Conservation (phyloP, 805 yeast species). For the Saccharomycopsis fermentans region DNA sequence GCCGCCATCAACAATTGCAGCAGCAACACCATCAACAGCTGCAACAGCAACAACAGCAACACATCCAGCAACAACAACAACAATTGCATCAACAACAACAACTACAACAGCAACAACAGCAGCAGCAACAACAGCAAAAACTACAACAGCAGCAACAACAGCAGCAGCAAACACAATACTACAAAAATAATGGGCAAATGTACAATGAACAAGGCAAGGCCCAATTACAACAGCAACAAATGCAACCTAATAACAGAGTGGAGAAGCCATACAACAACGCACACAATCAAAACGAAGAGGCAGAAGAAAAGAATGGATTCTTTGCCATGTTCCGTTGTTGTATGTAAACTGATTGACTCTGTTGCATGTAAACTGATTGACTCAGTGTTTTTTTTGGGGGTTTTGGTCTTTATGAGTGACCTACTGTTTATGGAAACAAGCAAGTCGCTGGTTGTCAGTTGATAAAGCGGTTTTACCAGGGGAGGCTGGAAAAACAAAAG, state of each 20-base stretch:
- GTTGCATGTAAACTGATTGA: too few relatives aligned
- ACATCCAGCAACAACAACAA: slow-evolving; percentile 14
- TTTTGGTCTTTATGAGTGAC: too few relatives aligned
- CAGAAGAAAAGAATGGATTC: slow-evolving; percentile 7
- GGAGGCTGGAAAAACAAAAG: too few relatives aligned
- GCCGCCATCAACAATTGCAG: slow-evolving; percentile 21
- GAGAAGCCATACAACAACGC: slow-evolving; percentile 1
- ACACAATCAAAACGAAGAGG: slow-evolving; percentile 2
- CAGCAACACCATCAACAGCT: slow-evolving; percentile 16
- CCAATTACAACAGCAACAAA: slow-evolving; percentile 17
- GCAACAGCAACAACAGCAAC: slow-evolving; percentile 11
- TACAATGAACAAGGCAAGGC: slow-evolving; percentile 1
- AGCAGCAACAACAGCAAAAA: slow-evolving; percentile 7
- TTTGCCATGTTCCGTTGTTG: slow-evolving; percentile 12
- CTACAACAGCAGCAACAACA: slow-evolving; percentile 16
- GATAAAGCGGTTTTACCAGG: too few relatives aligned
- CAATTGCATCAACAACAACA: slow-evolving; percentile 10
- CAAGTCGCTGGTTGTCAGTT: too few relatives aligned
- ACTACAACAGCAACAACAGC: neutral
- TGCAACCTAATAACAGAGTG: slow-evolving; percentile 1
- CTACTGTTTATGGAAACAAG: too few relatives aligned
- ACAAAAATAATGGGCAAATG: neutral
- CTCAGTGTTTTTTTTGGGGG: too few relatives aligned
- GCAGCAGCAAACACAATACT: slow-evolving; percentile 12
- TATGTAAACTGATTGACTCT: neutral